Base-by-base conservation (phyloP, 2,329 filamentous ascomycete species). In the Monosporascus ibericus region DNA sequence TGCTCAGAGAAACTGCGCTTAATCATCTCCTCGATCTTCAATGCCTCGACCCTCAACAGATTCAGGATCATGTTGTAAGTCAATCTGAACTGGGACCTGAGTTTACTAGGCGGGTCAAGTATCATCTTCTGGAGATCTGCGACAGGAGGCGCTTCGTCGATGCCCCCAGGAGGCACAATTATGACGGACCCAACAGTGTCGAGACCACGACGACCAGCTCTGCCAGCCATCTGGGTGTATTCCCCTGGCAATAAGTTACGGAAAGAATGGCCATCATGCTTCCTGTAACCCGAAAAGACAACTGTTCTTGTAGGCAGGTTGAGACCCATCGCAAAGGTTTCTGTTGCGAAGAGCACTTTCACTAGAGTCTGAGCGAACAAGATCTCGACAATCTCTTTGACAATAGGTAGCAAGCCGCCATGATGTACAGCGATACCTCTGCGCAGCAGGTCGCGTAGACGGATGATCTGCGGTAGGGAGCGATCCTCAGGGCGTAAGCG, bases 1-100 rank as follows among this genome's bases (percentile, higher is more conserved):
- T 99, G 94, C 70, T 99, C 94, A 49, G 92, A 96, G 76, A 99
- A 99, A 69, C 92, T 96, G 59, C 94, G 87, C 79, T 99, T 99
- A 76, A 99, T 99, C 94, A 99, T 99, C 72, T 99, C 94, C 69
- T 99, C 94, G 61, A 99, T 97, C 74, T 96, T 97, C 59, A 99
- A 74, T 2, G 94, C 94, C 70, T 99, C 94, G 2, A 99, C 94
- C 37, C 94, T 87, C 48, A 99, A 77, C 34, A 99, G 77, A 65
- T 97, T 99, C 30, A 99, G 76, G 55, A 99, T 99, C 94, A 99
- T 99, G 72, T 97, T 99, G 76, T 99, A 99, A 0, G 95, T 99
- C 47, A 99, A 77, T 55, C 94, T 84, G 77, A 99, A 99, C 66
- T 99, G 94, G 6, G 92, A 97, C 47, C 91, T 84, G 48, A 99